Percentiles rank a stretch among this genome's conserved stretches.
These are phyloP conservation scores for Parastagonospora nodorum DNA, from an alignment of 2,329 filamentous ascomycete species.

Conservation along the genomic window DNA sequence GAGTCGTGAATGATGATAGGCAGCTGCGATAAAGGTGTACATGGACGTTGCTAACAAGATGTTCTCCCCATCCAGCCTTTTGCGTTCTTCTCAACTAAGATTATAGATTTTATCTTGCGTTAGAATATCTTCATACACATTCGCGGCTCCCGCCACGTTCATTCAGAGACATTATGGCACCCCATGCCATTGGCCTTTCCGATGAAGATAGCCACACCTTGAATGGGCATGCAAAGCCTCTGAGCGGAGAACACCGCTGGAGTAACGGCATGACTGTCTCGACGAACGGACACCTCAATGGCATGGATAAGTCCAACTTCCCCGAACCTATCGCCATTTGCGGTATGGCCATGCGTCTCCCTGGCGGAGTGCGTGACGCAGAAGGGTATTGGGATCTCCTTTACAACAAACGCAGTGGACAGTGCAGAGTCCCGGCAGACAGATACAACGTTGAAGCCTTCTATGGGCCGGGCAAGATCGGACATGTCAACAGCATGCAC, in stretches of 20 bases:
- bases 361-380: slow-evolving; percentile 12
- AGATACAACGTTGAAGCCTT: slow-evolving; percentile 7
- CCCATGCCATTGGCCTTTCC: background rate
- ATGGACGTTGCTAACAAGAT: background rate
- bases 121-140: background rate
- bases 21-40: background rate
- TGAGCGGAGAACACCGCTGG: background rate
- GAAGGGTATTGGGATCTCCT: slow-evolving; percentile 42
- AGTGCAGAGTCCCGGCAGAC: background rate
- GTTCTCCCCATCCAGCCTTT: background rate
- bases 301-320: background rate
- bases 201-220: background rate
- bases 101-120: background rate
- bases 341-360: slow-evolving; percentile 27
- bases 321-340: slow-evolving; percentile 16
- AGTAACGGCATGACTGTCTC: background rate
- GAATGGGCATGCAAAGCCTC: background rate
- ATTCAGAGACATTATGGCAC: background rate
- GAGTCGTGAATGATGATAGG: background rate
- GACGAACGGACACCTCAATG: background rate
- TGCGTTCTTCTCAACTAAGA: background rate
- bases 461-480: slow-evolving; percentile 22
- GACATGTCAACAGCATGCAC: slow-evolving; percentile 10
- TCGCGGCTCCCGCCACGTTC: background rate
- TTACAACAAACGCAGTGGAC: background rate